Base-by-base conservation (phyloP, 306 rosid genomes). In the Vigna angularis region DNA sequence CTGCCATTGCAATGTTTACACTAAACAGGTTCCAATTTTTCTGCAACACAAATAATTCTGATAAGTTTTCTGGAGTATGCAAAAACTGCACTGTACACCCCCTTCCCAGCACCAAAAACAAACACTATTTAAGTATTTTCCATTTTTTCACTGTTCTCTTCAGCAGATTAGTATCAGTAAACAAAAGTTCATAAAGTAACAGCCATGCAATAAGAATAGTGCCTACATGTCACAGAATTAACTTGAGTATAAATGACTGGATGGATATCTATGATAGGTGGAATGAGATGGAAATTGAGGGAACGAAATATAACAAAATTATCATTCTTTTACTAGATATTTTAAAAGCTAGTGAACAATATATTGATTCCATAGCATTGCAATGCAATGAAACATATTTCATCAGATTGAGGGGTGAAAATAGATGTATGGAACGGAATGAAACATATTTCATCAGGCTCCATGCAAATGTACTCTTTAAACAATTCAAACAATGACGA, bases 21-120 rank as follows among this genome's bases (percentile, higher is more conserved):
- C 98, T 88, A 82, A 95, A 88, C 34, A 95, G 94, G 79, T 95
- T 95, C 99, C 98, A 95, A 80, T 93, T 95, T 78, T 91, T 95
- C 99, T 95, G 97, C 89, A 86, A 80, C 24, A 74, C 13, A 65
- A 72, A 80, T 13, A 42, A 26, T 40, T 72, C 49, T 40, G 36
- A 57, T 20, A 15, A 69, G 30, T 67, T 48, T 70, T 50, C 53
- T 61, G 74, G 61, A 61, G 53, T 69, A 38, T 22, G 50, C 20
- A 67, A 70, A 32, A 67, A 59, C 73, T 53, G 10, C 24, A 59
- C 32, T 36, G 53, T 26, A 34, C 49, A 26, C 3, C 3, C 3
- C 57, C 57, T 8, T 5, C 3, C 22, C 22, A 3, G 22, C 20
- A 16, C 20, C 4, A 49, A 49, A 48, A 4, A 49, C 7, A 15